Conservation (phyloP, 2,329 filamentous ascomycete genomes). For the Penicillium verrucosum region DNA sequence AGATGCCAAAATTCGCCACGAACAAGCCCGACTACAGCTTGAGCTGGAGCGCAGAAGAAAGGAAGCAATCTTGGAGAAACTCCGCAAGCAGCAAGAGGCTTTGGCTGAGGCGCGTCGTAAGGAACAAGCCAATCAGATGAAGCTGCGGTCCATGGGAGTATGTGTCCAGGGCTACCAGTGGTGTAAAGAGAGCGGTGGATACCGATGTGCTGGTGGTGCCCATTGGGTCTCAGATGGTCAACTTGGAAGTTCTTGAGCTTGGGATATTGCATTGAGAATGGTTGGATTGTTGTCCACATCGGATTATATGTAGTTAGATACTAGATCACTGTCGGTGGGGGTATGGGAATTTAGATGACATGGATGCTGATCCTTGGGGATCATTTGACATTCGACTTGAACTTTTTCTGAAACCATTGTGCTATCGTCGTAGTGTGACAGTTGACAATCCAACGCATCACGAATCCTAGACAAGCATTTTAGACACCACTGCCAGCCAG, state of each 20-base stretch:
- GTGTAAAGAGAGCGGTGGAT: conserved; percentile 60
- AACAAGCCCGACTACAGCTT: conserved; percentile 22
- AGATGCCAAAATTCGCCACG: conserved; percentile 29
- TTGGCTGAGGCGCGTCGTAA: conserved; percentile 33
- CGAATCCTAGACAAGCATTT: conserved; percentile 1
- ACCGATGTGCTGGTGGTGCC: conserved; percentile 59
- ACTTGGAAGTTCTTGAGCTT: neutral
- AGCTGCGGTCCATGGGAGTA: conserved; percentile 52
- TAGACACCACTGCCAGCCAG: neutral
- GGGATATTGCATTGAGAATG: neutral
- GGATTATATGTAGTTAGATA: no score
- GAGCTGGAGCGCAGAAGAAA: conserved; percentile 26
- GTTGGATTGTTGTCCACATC: neutral
- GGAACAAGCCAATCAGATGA: conserved; percentile 45
- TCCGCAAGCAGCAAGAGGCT: conserved; percentile 37
- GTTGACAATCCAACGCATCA: neutral
- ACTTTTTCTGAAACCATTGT: neutral
- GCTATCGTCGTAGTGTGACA: neutral
- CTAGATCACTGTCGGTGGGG: neutral
- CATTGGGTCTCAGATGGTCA: conserved; percentile 52
- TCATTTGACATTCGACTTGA: neutral
- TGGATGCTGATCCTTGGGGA: neutral
- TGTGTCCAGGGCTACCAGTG: conserved; percentile 60
- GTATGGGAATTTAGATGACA: neutral
- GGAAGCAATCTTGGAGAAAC: conserved; percentile 40